Evolutionary conservation across 257 asterid genomes (phyloP), one percentile per base, ranked within the genome.

Genomic region (Penstemon barbatus): DNA sequence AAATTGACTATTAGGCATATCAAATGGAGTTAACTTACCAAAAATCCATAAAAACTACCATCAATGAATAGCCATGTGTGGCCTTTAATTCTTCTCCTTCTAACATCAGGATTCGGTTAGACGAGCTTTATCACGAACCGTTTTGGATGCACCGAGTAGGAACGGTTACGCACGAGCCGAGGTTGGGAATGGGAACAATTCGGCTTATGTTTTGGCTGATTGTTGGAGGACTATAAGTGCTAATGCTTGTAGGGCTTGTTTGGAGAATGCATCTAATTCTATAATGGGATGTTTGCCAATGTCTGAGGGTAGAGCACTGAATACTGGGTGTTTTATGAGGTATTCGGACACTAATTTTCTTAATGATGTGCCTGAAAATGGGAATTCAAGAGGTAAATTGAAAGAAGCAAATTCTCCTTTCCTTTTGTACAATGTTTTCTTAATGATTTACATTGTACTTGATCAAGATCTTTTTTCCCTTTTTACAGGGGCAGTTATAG

Each of bases 261-360:
- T 87, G 74, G 83, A 65, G 68, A 85, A 75, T 13, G 96, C 96
- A 1, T 69, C 87, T 38, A 69, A 62, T 0, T 77, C 87, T 5
- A 54, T 85, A 33, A 46, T 48, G 39, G 66, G 86, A 4, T 89
- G 96, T 77, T 73, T 87, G 72, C 96, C 96, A 38, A 60, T 78
- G 65, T 81, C 90, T 0, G 88, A 83, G 71, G 95, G 95, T 15
- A 75, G 83, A 64, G 95, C 91, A 0, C 48, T 89, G n/a, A 73
- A 83, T 61, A 83, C 96, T 0, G 95, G 96, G 42, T 89, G 96
- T 50, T 77, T 86, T 73, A 48, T 89, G 83, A 81, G 92, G 69
- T 89, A 85, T 63, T 85, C 96, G 3, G 92, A 79, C 51, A 69
- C 69, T 11, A 70, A 85, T 66, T 89, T 89, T 74, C 91, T 89